Evolutionary conservation across 352 stramenopile species (phyloP), one percentile per base, ranked within the genome.

Genomic region (Globisporangium yorkense): DNA sequence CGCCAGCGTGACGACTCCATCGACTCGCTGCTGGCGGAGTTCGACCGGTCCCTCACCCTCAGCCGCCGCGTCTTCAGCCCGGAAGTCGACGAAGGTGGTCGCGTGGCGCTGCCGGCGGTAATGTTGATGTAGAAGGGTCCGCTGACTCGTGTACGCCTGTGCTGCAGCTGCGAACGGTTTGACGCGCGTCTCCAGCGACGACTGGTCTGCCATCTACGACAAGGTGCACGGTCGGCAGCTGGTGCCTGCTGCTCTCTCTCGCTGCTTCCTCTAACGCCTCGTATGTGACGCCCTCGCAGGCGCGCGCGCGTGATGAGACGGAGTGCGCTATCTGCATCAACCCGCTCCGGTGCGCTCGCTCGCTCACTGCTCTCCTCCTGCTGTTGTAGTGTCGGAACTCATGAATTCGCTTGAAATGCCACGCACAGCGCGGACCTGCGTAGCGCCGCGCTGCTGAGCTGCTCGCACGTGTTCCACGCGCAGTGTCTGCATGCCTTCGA

Each of bases 251-350:
- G 12, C 18, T 2, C 12, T 3, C 1, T 13, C 4, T 21, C 13
- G 37, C 2, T 13, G 12, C 18, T 2, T 18, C 10, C 1, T 13
- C 4, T 21, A 6, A 44, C 39, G 7, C 12, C 10, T 10, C 18
- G n/a, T 3, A n/a, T 33, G 3, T 27, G 31, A 33, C 12, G 2
- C 1, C 12, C 10, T 37, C 10, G 7, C 29, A 88, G 79, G 77
- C 79, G 2, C 59, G 60, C 12, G 59, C 50, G 4, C 71, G 80
- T 6, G 69, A 72, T 24, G 83, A 89, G 49, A 58, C 45, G 12
- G 85, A 95, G 53, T 95, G 85, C 31, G 75, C 85, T 18, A 95
- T 95, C 56, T 95, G 85, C 62, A 82, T 94, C 63, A 88, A 87
- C 54, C 37, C 67, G 1, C 85, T 92, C 63, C 67, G 68, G 81